Conservation (phyloP, 2,329 filamentous ascomycete genomes). For the Colletotrichum sp. region DNA sequence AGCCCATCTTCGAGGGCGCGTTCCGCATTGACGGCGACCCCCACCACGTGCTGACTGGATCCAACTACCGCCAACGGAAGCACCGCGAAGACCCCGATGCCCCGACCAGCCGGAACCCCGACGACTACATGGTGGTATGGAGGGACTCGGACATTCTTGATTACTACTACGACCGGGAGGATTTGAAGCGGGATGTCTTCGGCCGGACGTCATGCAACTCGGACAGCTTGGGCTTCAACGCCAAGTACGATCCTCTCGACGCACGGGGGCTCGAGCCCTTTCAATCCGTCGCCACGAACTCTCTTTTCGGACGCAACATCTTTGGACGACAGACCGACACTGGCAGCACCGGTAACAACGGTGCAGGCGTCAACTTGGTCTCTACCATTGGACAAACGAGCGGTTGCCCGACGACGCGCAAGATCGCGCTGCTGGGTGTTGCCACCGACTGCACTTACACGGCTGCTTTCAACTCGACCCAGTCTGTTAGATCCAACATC, state of each 20-base stretch:
- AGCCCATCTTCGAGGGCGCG: slow-evolving; percentile 87
- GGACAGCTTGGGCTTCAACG: slow-evolving; percentile 82
- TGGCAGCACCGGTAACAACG: slow-evolving; percentile 72
- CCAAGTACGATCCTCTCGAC: slow-evolving; percentile 61
- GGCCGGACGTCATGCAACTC: slow-evolving; percentile 67
- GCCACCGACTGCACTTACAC: slow-evolving; percentile 94
- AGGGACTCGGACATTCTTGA: slow-evolving; percentile 82
- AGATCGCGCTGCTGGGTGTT: slow-evolving; percentile 88
- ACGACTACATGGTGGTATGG: slow-evolving; percentile 89
- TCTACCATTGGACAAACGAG: slow-evolving; percentile 78
- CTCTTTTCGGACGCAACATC: slow-evolving; percentile 75
- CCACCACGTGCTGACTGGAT: slow-evolving; percentile 83
- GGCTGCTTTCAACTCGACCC: slow-evolving; percentile 68
- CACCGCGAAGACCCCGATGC: slow-evolving; percentile 74
- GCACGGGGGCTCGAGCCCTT: slow-evolving; percentile 53
- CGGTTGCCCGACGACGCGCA: slow-evolving; percentile 91
- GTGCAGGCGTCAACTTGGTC: slow-evolving; percentile 79
- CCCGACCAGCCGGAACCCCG: slow-evolving; percentile 48
- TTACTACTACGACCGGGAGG: slow-evolving; percentile 50
- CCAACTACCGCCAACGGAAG: slow-evolving; percentile 76
- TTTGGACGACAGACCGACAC: slow-evolving; percentile 79
- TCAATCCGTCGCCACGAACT: slow-evolving; percentile 65
- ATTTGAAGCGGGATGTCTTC: slow-evolving; percentile 66
- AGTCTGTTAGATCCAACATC: slow-evolving; percentile 74
- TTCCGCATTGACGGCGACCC: slow-evolving; percentile 83